Base-by-base conservation (phyloP, 306 rosid species). In the Fragaria iinumae region DNA sequence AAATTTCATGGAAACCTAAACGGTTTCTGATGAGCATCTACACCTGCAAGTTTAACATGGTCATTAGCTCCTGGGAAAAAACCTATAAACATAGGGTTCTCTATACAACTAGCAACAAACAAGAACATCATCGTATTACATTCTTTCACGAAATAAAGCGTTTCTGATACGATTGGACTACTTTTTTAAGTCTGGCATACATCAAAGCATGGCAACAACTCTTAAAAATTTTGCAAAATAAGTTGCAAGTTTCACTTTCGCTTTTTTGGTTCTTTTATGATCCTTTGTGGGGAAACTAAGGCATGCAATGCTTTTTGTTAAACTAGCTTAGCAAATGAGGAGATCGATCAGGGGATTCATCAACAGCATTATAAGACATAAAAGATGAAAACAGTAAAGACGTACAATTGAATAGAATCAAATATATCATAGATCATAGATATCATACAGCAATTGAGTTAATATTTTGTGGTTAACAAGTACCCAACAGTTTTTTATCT, bases 221-320 rank as follows among this genome's bases (percentile, higher is more conserved):
- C 44, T 38, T 41, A 14, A 8, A 8, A 25, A 1, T 27, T 25
- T 25, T 62, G 39, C 16, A 27, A 62, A 34, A 12, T 17, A 16
- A 64, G 23, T 45, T 43, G 11, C 67, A 60, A 27, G 20, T 45
- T 13, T 44, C 57, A 21, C 45, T 49, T 71, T 71, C 17, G 44
- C 62, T 3, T 27, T 71, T 48, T 29, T 48, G 21, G 12, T 64
- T 34, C 56, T 29, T 71, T 50, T 49, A 29, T 69, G 36, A 59
- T 44, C 72, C 36, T 13, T 4, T 63, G 52, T 68, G 53, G 55
- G 49, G 55, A 68, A 44, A 44, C 38, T 6, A 2, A 43, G 72
- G 75, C 73, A 69, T 69, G 57, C 39, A 32, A 71, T 49, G 25
- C 43, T 70, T 48, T 70, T 27, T 21, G 16, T 9, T 43, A 50